Evolutionary conservation across 345 rosid genomes (phyloP).

Genomic region (Eucalyptus dawsonii): DNA sequence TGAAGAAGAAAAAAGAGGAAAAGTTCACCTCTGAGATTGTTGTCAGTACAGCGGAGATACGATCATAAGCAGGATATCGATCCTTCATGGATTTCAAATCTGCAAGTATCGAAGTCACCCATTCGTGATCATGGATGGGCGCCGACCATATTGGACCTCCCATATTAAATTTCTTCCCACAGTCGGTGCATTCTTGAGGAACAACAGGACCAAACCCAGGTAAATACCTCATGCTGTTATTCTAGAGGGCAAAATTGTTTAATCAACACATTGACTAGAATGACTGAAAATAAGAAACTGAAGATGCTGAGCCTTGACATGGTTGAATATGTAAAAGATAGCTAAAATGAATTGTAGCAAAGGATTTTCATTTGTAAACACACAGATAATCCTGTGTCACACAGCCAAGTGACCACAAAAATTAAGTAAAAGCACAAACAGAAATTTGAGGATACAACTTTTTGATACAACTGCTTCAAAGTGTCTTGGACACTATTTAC

Average conservation of each 20-base stretch:
- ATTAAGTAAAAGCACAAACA: not conserved
- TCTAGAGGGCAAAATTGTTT: constrained; percentile 20
- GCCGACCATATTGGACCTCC: constrained; percentile 99
- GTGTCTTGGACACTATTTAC: not conserved
- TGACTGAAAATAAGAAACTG: not conserved
- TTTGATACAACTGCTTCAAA: not conserved
- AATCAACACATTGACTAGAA: not conserved
- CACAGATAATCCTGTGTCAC: not conserved
- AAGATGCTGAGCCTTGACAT: not conserved
- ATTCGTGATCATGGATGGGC: constrained; percentile 86
- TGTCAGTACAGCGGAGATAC: constrained; percentile 79
- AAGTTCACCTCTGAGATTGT: constrained; percentile 69
- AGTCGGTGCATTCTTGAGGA: constrained; percentile 82
- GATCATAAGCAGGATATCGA: constrained; percentile 81
- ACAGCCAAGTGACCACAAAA: not conserved
- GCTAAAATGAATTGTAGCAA: not conserved
- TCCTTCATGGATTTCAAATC: constrained; percentile 70
- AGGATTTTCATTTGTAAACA: not conserved
- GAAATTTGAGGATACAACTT: not conserved
- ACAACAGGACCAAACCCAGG: constrained; percentile 94
- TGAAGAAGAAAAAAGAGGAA: not conserved
- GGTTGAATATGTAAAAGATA: not conserved
- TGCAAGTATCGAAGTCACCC: constrained; percentile 59
- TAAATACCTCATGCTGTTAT: constrained; percentile 71
- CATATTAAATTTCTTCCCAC: constrained; percentile 95